Percentiles rank a stretch among this genome's conserved stretches.
These are phyloP conservation scores for Stromatinia cepivora DNA, from an alignment of 2,329 filamentous ascomycete genomes.

Conservation along the genomic window DNA sequence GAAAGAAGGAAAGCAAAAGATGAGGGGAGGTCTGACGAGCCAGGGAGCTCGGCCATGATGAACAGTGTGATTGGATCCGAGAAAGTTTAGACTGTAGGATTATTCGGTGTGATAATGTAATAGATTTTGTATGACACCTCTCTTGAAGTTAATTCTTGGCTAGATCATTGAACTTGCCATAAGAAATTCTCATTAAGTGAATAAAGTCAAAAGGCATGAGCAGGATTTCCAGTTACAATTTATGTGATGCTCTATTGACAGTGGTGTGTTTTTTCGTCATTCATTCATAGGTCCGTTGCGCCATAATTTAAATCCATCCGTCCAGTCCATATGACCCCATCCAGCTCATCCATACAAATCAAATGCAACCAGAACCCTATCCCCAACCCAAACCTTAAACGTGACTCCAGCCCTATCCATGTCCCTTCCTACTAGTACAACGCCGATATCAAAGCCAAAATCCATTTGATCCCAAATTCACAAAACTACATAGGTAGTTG, in stretches of 20 bases:
- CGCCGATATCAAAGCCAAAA: not conserved
- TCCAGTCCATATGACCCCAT: not conserved
- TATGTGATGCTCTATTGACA: not conserved
- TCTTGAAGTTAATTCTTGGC: not conserved
- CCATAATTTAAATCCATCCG: not conserved
- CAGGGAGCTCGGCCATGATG: not conserved
- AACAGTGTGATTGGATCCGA: not conserved
- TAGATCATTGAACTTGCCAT: not conserved
- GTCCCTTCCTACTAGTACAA: not conserved
- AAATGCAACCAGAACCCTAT: not conserved
- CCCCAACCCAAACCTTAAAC: not conserved
- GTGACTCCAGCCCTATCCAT: not conserved
- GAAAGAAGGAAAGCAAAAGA: not conserved
- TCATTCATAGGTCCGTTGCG: not conserved
- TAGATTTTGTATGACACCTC: not conserved
- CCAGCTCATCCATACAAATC: not conserved
- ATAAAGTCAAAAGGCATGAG: not conserved
- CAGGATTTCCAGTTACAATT: not conserved
- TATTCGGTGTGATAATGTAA: not conserved
- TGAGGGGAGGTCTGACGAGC: not conserved
- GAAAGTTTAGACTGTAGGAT: not conserved
- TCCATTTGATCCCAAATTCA: not conserved
- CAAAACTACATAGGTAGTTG: slow-evolving; percentile 15
- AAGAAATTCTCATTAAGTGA: not conserved
- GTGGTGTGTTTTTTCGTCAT: not conserved